Evolutionary conservation across 805 yeast genomes (phyloP), one percentile per base, ranked within the genome.

Genomic region (Jamesozyma gamospora): DNA sequence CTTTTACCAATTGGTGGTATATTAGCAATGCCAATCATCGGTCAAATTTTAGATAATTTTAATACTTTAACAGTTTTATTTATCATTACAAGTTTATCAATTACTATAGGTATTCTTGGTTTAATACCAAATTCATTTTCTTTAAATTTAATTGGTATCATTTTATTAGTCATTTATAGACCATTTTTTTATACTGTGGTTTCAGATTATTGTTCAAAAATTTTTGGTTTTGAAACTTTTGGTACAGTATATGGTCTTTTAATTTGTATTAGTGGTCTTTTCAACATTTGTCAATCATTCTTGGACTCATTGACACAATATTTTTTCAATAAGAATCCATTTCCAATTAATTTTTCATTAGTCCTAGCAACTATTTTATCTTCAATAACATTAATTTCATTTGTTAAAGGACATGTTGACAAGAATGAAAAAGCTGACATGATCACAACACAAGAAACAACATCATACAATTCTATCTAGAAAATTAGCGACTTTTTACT

Each of bases 181-280:
- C 96, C 97, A 10, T 83, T 88, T 55, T 87, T 83, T 55, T 90
- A 88, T 62, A 88, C 97, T 1, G 84, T 94, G 1, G 85, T 87
- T 6, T 82, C 95, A 1, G 96, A 90, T 60, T 86, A 79, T 58
- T 75, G 87, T 52, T 94, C 95, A 24, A 88, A 88, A 57, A 90
- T 88, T 26, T 88, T 90, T 64, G 97, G 97, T 0, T 87, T 82
- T 60, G 79, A 77, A 40, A 86, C 94, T 1, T 88, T 90, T 62
- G 96, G 96, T 28, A 82, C 87, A 1, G 79, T 90, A 6, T 90
- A 90, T 55, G 97, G 97, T 1, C 63, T 88, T 15, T 70, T 87
- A 52, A 85, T 87, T 53, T 79, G 87, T 42, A 66, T 82, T 43
- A 76, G 94, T 13, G 96, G 96, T 4, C 44, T 81, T n/a, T 74